Percentiles rank a stretch among this genome's conserved stretches.
Conservation (phyloP, 495 filamentous ascomycete genomes). For the Parathielavia appendiculata region DNA sequence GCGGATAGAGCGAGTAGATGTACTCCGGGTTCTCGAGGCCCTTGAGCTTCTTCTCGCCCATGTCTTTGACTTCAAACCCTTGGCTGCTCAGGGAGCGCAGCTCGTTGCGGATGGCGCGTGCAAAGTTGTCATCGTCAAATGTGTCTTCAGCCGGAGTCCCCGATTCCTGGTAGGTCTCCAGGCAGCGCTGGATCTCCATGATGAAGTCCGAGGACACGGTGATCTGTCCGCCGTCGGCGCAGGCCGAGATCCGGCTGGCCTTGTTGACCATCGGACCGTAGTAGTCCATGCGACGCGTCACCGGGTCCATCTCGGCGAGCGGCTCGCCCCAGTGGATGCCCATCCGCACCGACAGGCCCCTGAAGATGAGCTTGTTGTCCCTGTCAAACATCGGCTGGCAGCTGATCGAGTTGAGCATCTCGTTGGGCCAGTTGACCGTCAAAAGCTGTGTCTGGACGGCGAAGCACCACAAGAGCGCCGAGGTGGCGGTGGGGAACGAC, state of each 20-base stretch:
- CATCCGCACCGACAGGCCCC: constrained; percentile 93
- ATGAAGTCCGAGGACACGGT: constrained; percentile 96
- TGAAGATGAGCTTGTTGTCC: constrained; percentile 85
- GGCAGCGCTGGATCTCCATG: constrained; percentile 84
- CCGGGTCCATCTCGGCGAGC: constrained; percentile 89
- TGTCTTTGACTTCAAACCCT: constrained; percentile 94
- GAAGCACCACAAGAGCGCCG: constrained; percentile 92
- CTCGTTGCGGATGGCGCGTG: constrained; percentile 74
- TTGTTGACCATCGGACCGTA: constrained; percentile 99
- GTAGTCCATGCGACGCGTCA: constrained; percentile 98
- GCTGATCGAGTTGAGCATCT: constrained; percentile 80
- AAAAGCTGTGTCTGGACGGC: constrained; percentile 84
- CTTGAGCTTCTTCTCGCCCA: constrained; percentile 89
- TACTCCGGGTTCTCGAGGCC: constrained; percentile 96
- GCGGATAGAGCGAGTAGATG: constrained; percentile 89
- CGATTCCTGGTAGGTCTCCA: constrained; percentile 74
- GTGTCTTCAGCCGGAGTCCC: constrained; percentile 64
- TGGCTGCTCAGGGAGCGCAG: constrained; percentile 81
- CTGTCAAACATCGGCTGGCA: constrained; percentile 76
- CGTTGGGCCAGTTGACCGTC: constrained; percentile 84
- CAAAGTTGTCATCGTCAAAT: constrained; percentile 64
- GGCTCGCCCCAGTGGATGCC: constrained; percentile 92
- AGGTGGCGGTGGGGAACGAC: constrained; percentile 90
- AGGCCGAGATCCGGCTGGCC: constrained; percentile 83
- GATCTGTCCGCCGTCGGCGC: constrained; percentile 96